A percentile compares a stretch with the other conserved stretches of the same genome.
Conservation (phyloP, 495 filamentous ascomycete genomes). For the Cryomyces antarcticus region DNA sequence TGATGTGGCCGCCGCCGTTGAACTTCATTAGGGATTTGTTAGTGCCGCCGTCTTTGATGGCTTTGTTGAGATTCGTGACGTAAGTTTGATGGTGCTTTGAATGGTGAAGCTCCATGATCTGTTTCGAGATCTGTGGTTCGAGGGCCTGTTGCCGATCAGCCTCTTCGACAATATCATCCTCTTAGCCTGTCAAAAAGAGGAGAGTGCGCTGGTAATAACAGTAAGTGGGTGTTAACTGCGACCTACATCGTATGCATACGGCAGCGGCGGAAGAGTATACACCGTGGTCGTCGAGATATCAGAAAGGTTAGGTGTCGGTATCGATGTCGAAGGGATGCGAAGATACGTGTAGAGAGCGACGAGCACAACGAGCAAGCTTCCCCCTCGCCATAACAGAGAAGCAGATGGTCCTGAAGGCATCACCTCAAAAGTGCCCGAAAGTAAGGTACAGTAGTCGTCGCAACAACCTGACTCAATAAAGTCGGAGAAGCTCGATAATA, state of each 20-base stretch:
- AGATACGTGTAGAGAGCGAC: no score
- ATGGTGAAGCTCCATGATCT: slow-evolving; percentile 24
- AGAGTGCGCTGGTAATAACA: not conserved
- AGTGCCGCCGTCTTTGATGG: slow-evolving; percentile 12
- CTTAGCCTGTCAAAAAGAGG: not conserved
- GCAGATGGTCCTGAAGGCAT: no score
- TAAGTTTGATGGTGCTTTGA: slow-evolving; percentile 23
- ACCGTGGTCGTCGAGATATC: no score
- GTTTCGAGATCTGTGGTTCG: slow-evolving; percentile 19
- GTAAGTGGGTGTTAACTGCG: no score
- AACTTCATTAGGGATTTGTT: slow-evolving; percentile 18
- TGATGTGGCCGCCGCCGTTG: slow-evolving; percentile 23
- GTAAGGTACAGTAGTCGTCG: no score
- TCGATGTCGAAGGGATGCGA: no score
- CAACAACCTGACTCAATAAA: no score
- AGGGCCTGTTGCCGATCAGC: slow-evolving; percentile 6
- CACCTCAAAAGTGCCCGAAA: no score
- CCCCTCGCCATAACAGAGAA: no score
- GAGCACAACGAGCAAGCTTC: no score
- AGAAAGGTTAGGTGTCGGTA: no score
- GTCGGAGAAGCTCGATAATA: no score
- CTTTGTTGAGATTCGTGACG: slow-evolving; percentile 19
- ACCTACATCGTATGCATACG: not conserved
- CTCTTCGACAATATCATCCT: not conserved
- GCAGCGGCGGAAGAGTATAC: not conserved